A percentile compares a stretch with the other conserved stretches of the same genome.
phyloP scores from a whole-genome alignment of 768 basidiomycete species.

The Pseudohyphozyma bogoriensis region DNA sequence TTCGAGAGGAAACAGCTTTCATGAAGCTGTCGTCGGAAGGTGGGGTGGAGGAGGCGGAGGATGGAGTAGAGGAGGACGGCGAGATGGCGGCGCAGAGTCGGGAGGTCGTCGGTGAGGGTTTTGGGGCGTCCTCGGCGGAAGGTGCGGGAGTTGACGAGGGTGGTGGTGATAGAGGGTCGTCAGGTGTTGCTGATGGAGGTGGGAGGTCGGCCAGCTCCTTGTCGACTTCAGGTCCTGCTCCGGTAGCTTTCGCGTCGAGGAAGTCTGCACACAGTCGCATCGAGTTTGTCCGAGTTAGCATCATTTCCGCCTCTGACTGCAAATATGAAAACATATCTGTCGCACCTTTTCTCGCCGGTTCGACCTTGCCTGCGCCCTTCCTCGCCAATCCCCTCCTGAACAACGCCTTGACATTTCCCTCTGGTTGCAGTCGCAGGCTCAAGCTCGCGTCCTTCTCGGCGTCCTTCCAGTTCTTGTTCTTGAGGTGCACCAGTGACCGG shows the following conservation, averaged over 20 bases:
- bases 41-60: not conserved
- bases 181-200: not conserved
- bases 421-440: constrained; percentile 37
- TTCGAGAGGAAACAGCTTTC: not conserved
- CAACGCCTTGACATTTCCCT: constrained; percentile 38
- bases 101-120: not conserved
- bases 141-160: not conserved
- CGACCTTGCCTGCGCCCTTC: constrained; percentile 29
- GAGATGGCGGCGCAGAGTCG: not conserved
- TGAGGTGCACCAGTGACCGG: constrained; percentile 82
- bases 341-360: constrained; percentile 5
- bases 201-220: constrained; percentile 3
- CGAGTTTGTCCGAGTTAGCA: too few relatives aligned
- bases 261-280: constrained; percentile 13
- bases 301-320: not conserved
- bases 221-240: constrained; percentile 16
- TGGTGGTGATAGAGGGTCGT: not conserved
- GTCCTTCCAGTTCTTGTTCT: constrained; percentile 46
- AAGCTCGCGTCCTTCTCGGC: constrained; percentile 36
- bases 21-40: not conserved
- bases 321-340: not conserved
- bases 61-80: not conserved
- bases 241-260: constrained; percentile 1
- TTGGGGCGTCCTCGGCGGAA: too few relatives aligned
- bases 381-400: constrained; percentile 40